Percentiles rank a stretch among this genome's conserved stretches.
Conservation (phyloP, 106 monocot genomes). For the Amphibolis antarctica region DNA sequence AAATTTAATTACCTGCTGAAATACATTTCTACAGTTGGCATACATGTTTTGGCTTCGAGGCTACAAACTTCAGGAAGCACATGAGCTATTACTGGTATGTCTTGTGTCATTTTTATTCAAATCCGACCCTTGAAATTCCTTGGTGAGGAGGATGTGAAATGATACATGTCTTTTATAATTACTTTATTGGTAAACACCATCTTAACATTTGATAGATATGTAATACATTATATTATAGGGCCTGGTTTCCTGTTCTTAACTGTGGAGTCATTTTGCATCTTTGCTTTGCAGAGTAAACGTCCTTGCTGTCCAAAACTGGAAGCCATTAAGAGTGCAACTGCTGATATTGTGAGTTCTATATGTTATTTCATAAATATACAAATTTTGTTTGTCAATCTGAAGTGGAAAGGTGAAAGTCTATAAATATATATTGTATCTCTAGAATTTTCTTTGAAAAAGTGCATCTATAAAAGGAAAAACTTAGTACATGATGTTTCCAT, state of each 20-base stretch:
- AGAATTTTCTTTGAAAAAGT: too few species aligned
- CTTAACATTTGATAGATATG: background rate
- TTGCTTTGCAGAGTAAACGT: slow-evolving; percentile 50
- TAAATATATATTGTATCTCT: too few species aligned
- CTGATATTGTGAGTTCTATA: slow-evolving; percentile 68
- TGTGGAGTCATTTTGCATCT: background rate
- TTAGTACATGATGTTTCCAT: too few species aligned
- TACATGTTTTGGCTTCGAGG: slow-evolving; percentile 90
- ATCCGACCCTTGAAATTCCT: background rate
- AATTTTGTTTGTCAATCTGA: background rate
- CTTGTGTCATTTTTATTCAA: background rate
- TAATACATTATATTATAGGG: background rate
- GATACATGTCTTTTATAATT: too few species aligned
- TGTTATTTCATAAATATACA: background rate
- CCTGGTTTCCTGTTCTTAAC: background rate
- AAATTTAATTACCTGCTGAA: background rate
- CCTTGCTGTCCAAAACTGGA: slow-evolving; percentile 84
- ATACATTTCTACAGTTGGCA: slow-evolving; percentile 36
- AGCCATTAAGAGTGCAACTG: slow-evolving; percentile 80
- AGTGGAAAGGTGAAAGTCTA: too few species aligned
- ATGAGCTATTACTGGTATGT: slow-evolving; percentile 55
- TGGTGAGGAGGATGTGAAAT: background rate
- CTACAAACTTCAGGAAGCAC: slow-evolving; percentile 57
- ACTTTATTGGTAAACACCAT: background rate
- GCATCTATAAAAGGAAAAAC: too few species aligned